Evolutionary conservation across 1,139 yeast species (phyloP).

Genomic region (Diutina catenulata): DNA sequence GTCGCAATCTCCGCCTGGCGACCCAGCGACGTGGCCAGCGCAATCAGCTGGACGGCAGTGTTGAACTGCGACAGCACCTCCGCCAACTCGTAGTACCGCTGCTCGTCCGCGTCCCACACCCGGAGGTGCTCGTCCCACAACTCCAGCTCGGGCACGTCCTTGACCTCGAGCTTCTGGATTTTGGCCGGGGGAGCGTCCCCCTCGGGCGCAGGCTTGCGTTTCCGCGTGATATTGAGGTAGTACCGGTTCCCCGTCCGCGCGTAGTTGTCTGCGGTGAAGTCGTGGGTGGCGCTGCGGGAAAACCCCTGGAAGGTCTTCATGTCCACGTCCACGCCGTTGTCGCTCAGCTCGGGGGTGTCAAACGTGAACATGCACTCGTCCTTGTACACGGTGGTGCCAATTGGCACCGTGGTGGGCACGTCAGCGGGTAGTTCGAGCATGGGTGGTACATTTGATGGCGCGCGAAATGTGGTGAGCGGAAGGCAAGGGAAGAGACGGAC

Average conservation of each 20-base stretch:
- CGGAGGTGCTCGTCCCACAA: conserved; percentile 38
- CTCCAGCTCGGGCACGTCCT: conserved; percentile 60
- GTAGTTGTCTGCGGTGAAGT: conserved; percentile 46
- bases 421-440: conserved; percentile 1
- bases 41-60: conserved; percentile 33
- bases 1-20: conserved; percentile 67
- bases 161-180: conserved; percentile 44
- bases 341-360: conserved; percentile 54
- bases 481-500: too few relatives aligned
- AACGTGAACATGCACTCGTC: conserved; percentile 81
- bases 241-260: conserved; percentile 38
- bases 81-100: conserved; percentile 13
- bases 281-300: conserved; percentile 29
- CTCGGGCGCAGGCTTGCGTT: conserved; percentile 13
- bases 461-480: too few relatives aligned
- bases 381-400: conserved; percentile 35
- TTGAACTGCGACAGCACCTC: conserved; percentile 16
- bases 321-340: conserved; percentile 62
- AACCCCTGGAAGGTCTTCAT: conserved; percentile 55
- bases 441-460: too few relatives aligned
- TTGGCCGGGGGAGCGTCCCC: conserved; percentile 35
- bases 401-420: neutral
- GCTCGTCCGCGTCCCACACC: conserved; percentile 31
- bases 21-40: conserved; percentile 54
- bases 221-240: conserved; percentile 45